Percentiles rank a stretch among this genome's conserved stretches.
Conservation (phyloP, 805 yeast genomes). For the Pichia phayaonensis region DNA sequence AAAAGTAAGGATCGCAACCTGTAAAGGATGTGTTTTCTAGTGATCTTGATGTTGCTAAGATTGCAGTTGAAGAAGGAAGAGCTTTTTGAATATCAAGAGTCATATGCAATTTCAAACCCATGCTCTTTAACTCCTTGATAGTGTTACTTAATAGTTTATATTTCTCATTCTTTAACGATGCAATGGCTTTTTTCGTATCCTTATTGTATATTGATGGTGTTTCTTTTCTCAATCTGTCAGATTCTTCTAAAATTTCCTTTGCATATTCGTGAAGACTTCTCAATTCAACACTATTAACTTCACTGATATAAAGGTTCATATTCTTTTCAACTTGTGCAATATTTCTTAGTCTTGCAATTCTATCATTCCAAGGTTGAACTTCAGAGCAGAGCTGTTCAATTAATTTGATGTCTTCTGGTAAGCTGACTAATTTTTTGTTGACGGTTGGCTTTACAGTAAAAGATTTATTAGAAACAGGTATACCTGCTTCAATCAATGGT, state of each 20-base stretch:
- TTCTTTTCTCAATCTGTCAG: slow-evolving; percentile 58
- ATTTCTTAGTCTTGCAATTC: slow-evolving; percentile 53
- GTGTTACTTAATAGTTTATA: slow-evolving; percentile 69
- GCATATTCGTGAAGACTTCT: slow-evolving; percentile 53
- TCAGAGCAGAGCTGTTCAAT: slow-evolving; percentile 21
- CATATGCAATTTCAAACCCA: slow-evolving; percentile 66
- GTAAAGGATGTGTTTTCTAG: slow-evolving; percentile 34
- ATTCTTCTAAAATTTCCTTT: slow-evolving; percentile 43
- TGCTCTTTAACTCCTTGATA: slow-evolving; percentile 60
- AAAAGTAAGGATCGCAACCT: slow-evolving; percentile 46
- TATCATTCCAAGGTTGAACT: slow-evolving; percentile 42
- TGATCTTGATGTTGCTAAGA: slow-evolving; percentile 49
- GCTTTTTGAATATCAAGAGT: slow-evolving; percentile 57
- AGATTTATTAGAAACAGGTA: slow-evolving; percentile 18
- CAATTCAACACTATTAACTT: slow-evolving; percentile 28
- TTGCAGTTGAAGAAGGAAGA: slow-evolving; percentile 54
- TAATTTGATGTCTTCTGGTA: slow-evolving; percentile 3
- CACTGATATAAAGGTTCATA: slow-evolving; percentile 41
- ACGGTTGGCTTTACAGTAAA: not conserved
- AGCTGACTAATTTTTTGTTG: not conserved
- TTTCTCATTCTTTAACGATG: slow-evolving; percentile 76
- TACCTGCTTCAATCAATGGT: slow-evolving; percentile 53
- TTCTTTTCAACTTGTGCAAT: slow-evolving; percentile 43
- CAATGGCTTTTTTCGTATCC: slow-evolving; percentile 62
- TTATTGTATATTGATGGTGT: slow-evolving; percentile 70